Evolutionary conservation across 192 early-diverging fungal species (phyloP).

Genomic region (Dissophora globulifera): DNA sequence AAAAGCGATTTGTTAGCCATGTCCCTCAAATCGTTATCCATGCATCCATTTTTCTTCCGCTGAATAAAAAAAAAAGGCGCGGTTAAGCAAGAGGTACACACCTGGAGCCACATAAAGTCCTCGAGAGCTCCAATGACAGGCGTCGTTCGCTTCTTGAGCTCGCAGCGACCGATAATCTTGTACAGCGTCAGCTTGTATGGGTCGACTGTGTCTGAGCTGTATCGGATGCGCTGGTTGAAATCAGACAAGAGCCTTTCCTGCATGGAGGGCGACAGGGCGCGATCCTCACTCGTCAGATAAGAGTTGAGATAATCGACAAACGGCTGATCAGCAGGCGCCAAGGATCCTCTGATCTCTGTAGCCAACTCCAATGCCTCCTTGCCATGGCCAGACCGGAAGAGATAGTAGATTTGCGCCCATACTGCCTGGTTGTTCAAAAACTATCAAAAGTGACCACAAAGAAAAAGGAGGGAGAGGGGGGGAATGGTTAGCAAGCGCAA

Average conservation of each 20-base stretch:
- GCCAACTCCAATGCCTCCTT: slow-evolving; percentile 78
- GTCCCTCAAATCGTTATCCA: no score
- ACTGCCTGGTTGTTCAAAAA: slow-evolving; percentile 68
- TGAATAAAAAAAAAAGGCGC: no score
- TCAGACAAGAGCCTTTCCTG: slow-evolving; percentile 71
- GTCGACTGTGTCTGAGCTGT: slow-evolving; percentile 67
- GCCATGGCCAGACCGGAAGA: slow-evolving; percentile 80
- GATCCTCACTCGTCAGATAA: slow-evolving; percentile 63
- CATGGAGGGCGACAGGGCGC: slow-evolving; percentile 55
- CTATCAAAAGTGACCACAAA: slow-evolving; percentile 35
- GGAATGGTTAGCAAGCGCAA: not conserved
- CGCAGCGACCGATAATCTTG: slow-evolving; percentile 92
- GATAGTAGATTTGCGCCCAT: slow-evolving; percentile 89
- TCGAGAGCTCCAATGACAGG: slow-evolving; percentile 82
- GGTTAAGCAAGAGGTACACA: slow-evolving; percentile 14
- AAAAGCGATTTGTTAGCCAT: no score
- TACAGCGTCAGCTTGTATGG: slow-evolving; percentile 93
- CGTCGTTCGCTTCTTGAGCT: slow-evolving; percentile 73
- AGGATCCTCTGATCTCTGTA: slow-evolving; percentile 61
- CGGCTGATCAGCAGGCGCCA: slow-evolving; percentile 68
- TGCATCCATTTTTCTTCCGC: no score
- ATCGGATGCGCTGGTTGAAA: slow-evolving; percentile 59
- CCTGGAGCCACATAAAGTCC: slow-evolving; percentile 95
- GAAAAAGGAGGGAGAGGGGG: not conserved
- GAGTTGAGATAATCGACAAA: slow-evolving; percentile 80